Percentiles rank a stretch among this genome's conserved stretches.
These are phyloP conservation scores for Eucalyptus guilfoylei DNA, from an alignment of 345 rosid species.

Conservation along the genomic window DNA sequence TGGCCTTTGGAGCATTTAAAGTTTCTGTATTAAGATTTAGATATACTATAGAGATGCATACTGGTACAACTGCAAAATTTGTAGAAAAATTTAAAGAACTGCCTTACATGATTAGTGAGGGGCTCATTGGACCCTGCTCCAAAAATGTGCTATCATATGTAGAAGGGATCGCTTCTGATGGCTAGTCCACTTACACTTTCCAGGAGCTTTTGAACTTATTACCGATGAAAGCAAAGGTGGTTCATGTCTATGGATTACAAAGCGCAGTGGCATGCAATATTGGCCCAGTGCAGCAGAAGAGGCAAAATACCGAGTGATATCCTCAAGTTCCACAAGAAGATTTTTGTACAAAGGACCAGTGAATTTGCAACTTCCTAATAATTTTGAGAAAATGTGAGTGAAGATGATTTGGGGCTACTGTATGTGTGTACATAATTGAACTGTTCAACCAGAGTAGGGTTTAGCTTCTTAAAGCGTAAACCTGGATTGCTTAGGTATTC, in stretches of 20 bases:
- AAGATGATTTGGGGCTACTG: background rate
- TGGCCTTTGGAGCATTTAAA: background rate
- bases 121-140: background rate
- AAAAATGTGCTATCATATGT: background rate
- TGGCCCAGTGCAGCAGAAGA: slow-evolving; percentile 77
- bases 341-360: slow-evolving; percentile 17
- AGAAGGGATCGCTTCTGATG: background rate
- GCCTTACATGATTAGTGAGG: background rate
- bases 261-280: slow-evolving; percentile 82
- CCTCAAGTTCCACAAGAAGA: slow-evolving; percentile 25
- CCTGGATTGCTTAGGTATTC: background rate
- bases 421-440: background rate
- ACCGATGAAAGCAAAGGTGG: slow-evolving; percentile 74
- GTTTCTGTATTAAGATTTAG: background rate
- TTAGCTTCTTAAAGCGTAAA: background rate
- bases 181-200: background rate
- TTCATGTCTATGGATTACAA: slow-evolving; percentile 84
- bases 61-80: background rate
- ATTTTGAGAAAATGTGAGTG: slow-evolving; percentile 82
- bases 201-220: slow-evolving; percentile 93
- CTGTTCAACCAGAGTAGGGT: background rate
- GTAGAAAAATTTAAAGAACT: background rate
- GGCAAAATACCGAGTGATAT: slow-evolving; percentile 48
- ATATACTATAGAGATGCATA: background rate
- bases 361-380: slow-evolving; percentile 51